Conservation (phyloP, 495 filamentous ascomycete species). For the Aspergillus egyptiacus region DNA sequence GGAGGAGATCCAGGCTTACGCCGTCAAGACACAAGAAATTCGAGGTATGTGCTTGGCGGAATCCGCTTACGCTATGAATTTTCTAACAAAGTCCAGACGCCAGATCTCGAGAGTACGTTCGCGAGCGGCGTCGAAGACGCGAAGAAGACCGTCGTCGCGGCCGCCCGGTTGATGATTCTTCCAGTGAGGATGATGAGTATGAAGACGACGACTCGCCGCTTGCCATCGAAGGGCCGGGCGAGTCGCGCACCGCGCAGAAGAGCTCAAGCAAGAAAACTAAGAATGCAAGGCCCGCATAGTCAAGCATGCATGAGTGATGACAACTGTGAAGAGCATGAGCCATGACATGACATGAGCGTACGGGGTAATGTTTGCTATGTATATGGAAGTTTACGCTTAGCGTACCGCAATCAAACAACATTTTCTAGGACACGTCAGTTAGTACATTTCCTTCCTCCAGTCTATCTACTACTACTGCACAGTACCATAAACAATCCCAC, state of each 20-base stretch:
- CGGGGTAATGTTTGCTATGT: background rate
- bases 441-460: no score
- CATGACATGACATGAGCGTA: background rate
- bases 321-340: background rate
- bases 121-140: slow-evolving; percentile 30
- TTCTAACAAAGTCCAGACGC: slow-evolving; percentile 22
- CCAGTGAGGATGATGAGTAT: slow-evolving; percentile 38
- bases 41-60: slow-evolving; percentile 52
- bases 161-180: slow-evolving; percentile 27
- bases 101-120: slow-evolving; percentile 30
- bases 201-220: slow-evolving; percentile 26
- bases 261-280: background rate
- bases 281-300: background rate
- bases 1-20: slow-evolving; percentile 77
- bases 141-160: slow-evolving; percentile 33
- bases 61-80: slow-evolving; percentile 4
- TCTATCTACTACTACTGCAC: no score
- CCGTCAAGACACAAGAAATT: slow-evolving; percentile 66
- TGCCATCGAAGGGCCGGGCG: slow-evolving; percentile 31
- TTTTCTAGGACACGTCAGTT: no score
- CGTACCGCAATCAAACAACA: background rate
- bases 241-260: slow-evolving; percentile 8
- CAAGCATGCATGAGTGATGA: background rate
- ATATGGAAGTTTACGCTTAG: background rate
- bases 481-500: background rate